These are phyloP conservation scores for Xylaria hypoxylon DNA, from an alignment of 2,329 filamentous ascomycete genomes.

Conservation along the genomic window DNA sequence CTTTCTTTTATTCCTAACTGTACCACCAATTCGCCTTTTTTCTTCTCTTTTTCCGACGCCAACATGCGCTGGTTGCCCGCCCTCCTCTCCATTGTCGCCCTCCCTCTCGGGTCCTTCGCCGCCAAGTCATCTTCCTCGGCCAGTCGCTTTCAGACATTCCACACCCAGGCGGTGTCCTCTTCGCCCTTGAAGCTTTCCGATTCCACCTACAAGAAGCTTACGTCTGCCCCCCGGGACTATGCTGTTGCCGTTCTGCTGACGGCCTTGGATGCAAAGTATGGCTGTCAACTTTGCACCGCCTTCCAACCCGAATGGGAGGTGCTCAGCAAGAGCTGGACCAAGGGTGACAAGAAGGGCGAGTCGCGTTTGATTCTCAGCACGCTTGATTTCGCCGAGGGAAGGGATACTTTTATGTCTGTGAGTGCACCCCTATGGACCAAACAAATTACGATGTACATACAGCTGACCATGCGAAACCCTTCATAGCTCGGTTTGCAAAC, in stretches of 20 bases:
- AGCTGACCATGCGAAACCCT: constrained; percentile 21
- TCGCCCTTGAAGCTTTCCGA: constrained; percentile 84
- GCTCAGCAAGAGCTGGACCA: constrained; percentile 85
- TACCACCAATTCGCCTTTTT: constrained; percentile 29
- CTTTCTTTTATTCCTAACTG: constrained; percentile 21
- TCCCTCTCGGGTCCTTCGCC: constrained; percentile 70
- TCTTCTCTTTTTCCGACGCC: constrained; percentile 39
- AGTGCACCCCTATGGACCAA: constrained; percentile 43
- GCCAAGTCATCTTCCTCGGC: constrained; percentile 67
- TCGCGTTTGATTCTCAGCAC: constrained; percentile 82
- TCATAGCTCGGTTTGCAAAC: constrained; percentile 89
- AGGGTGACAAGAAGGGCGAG: constrained; percentile 80
- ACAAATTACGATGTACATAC: constrained; percentile 22
- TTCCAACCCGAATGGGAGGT: constrained; percentile 97
- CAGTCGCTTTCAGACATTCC: constrained; percentile 78
- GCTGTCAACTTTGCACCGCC: constrained; percentile 86
- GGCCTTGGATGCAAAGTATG: constrained; percentile 83
- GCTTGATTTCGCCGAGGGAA: constrained; percentile 88
- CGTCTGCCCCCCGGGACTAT: constrained; percentile 83
- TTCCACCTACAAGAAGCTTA: constrained; percentile 78
- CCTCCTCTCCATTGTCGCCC: constrained; percentile 68
- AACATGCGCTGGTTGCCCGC: constrained; percentile 77
- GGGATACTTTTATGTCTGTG: constrained; percentile 88
- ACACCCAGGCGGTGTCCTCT: constrained; percentile 72
- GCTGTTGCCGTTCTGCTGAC: constrained; percentile 85